Conservation (phyloP, 352 stramenopile genomes). For the Phytophthora aleatoria region DNA sequence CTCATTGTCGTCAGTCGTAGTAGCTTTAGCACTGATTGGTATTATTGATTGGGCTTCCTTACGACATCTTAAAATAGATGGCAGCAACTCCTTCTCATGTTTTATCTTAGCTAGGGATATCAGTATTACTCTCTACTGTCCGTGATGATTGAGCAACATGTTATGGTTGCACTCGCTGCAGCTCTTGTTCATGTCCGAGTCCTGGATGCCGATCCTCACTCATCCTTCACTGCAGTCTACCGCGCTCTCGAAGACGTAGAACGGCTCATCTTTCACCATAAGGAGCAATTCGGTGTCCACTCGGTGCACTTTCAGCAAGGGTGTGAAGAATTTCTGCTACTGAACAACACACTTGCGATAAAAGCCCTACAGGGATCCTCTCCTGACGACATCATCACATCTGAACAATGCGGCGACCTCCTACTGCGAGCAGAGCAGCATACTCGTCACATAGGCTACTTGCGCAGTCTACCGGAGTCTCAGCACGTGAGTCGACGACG, state of each 20-base stretch:
- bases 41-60: neutral
- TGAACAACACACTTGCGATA: conserved; percentile 68
- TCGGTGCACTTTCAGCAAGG: conserved; percentile 57
- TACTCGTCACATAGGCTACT: conserved; percentile 48
- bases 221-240: conserved; percentile 23
- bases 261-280: conserved; percentile 51
- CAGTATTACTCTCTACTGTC: neutral
- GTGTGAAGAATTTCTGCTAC: conserved; percentile 63
- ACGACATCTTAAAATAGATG: conserved; percentile 14
- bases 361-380: conserved; percentile 37
- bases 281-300: conserved; percentile 44
- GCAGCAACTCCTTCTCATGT: conserved; percentile 13
- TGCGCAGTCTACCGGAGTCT: conserved; percentile 31
- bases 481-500: conserved; percentile 32
- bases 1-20: neutral
- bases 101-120: conserved; percentile 7
- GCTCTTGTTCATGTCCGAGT: conserved; percentile 40
- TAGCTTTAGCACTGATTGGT: neutral
- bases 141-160: conserved; percentile 37
- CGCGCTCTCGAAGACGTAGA: conserved; percentile 44
- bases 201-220: conserved; percentile 16
- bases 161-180: conserved; percentile 49
- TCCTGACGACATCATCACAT: conserved; percentile 5
- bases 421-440: conserved; percentile 58
- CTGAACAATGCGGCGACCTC: conserved; percentile 33